Percentiles rank a stretch among this genome's conserved stretches.
phyloP scores from a whole-genome alignment of 2,329 filamentous ascomycete species.

The Hypomyces rosellus region DNA sequence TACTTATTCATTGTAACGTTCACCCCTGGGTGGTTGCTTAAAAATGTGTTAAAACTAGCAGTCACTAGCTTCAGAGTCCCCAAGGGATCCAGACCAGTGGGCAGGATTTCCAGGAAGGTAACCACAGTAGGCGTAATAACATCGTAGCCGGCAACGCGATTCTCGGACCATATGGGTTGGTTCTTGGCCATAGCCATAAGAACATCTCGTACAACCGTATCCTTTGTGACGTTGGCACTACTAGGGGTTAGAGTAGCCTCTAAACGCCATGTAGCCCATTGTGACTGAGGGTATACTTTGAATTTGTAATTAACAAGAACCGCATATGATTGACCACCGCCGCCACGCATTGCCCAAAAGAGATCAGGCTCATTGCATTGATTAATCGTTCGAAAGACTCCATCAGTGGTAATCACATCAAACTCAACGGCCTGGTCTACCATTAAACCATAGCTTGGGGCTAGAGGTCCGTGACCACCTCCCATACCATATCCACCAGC shows the following conservation, averaged over 20 bases:
- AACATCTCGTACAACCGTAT: background rate
- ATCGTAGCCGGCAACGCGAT: constrained; percentile 1
- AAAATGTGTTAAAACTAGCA: background rate
- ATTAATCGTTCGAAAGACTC: constrained; percentile 38
- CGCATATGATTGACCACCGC: constrained; percentile 29
- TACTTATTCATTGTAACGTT: constrained; percentile 1
- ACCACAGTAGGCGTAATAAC: background rate
- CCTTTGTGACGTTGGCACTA: constrained; percentile 11
- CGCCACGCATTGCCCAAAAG: constrained; percentile 53
- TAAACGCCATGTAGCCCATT: constrained; percentile 4
- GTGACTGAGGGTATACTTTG: background rate
- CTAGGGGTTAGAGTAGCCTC: background rate
- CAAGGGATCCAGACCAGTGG: background rate
- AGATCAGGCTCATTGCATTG: constrained; percentile 42
- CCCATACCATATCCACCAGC: constrained; percentile 53
- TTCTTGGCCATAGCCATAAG: constrained; percentile 27
- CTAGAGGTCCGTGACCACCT: constrained; percentile 47
- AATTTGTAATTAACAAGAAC: constrained; percentile 6
- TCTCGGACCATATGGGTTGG: background rate
- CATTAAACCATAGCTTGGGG: constrained; percentile 44
- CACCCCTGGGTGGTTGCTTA: background rate
- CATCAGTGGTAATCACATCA: constrained; percentile 43
- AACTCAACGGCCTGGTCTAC: constrained; percentile 49
- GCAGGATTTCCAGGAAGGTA: constrained; percentile 1
- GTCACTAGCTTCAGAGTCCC: background rate